These are phyloP conservation scores for Thuja plicata DNA, from an alignment of 83 land plant genomes.

Conservation along the genomic window DNA sequence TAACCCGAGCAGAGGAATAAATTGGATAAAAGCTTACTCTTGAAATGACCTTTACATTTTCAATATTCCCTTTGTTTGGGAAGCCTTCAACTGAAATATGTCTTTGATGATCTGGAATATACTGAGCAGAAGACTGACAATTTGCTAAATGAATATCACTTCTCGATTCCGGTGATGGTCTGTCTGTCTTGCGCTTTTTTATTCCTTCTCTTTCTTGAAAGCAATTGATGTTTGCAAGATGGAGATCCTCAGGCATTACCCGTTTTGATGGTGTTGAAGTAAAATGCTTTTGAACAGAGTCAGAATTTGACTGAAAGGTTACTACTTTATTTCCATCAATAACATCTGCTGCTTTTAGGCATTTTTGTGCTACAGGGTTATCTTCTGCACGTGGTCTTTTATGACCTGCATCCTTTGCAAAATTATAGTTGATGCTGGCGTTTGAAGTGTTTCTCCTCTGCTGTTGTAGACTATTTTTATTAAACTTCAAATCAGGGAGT, in stretches of 20 bases:
- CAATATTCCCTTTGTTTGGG: conserved; percentile 3
- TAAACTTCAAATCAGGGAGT: conserved; percentile 7
- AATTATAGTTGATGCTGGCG: neutral
- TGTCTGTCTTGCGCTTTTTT: neutral
- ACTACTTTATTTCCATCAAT: neutral
- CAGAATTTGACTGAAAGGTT: neutral
- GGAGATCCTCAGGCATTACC: neutral
- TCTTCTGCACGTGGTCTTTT: conserved; percentile 1
- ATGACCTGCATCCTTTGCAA: conserved; percentile 7
- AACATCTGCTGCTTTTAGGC: neutral
- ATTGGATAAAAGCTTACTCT: conserved; percentile 34
- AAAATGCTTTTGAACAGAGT: neutral
- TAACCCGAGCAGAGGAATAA: neutral
- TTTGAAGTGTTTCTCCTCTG: neutral
- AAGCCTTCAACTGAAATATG: neutral
- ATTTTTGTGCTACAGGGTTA: neutral
- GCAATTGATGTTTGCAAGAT: neutral
- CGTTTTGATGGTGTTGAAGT: neutral
- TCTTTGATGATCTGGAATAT: neutral
- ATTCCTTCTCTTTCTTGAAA: neutral
- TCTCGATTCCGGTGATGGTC: neutral
- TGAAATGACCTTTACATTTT: conserved; percentile 57
- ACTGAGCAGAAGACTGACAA: neutral
- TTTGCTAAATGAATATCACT: neutral
- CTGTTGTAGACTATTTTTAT: neutral